phyloP scores from a whole-genome alignment of 441 rosid genomes.

The Populus hybrid region DNA sequence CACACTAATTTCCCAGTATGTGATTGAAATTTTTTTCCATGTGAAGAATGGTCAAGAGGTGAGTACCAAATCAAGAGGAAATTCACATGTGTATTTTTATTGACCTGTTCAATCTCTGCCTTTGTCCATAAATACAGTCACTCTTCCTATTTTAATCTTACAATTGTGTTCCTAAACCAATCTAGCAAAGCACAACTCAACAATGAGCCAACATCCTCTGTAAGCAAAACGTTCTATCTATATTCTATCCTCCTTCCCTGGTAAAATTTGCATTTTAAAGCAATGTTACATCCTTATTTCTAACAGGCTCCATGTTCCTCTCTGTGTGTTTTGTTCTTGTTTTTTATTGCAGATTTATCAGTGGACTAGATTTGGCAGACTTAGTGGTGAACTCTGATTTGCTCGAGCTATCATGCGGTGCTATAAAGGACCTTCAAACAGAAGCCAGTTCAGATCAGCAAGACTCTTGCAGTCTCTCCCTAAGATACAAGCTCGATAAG shows the following conservation, averaged over 20 bases:
- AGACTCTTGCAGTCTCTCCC: slow-evolving; percentile 10
- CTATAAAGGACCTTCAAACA: slow-evolving; percentile 24
- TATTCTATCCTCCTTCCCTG: too few relatives aligned
- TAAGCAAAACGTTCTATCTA: not conserved
- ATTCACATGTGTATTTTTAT: not conserved
- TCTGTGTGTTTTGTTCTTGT: slow-evolving; percentile 5
- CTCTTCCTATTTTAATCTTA: too few relatives aligned
- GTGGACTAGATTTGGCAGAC: slow-evolving; percentile 32
- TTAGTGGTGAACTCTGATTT: slow-evolving; percentile 46
- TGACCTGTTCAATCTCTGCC: not conserved
- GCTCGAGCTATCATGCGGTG: slow-evolving; percentile 32
- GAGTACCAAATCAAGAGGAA: not conserved
- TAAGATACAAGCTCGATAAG: slow-evolving; percentile 17
- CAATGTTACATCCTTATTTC: not conserved
- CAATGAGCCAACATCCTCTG: not conserved
- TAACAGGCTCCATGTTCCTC: not conserved
- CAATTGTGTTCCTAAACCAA: not conserved
- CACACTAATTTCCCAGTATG: not conserved
- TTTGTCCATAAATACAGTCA: too few relatives aligned
- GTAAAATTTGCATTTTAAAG: not conserved
- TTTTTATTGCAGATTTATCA: slow-evolving; percentile 20
- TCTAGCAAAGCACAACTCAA: not conserved
- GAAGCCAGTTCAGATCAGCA: slow-evolving; percentile 15
- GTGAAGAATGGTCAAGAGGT: too few relatives aligned
- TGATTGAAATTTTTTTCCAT: not conserved